These are phyloP conservation scores for Colletotrichum musae DNA, from an alignment of 2,329 filamentous ascomycete genomes.

Conservation along the genomic window DNA sequence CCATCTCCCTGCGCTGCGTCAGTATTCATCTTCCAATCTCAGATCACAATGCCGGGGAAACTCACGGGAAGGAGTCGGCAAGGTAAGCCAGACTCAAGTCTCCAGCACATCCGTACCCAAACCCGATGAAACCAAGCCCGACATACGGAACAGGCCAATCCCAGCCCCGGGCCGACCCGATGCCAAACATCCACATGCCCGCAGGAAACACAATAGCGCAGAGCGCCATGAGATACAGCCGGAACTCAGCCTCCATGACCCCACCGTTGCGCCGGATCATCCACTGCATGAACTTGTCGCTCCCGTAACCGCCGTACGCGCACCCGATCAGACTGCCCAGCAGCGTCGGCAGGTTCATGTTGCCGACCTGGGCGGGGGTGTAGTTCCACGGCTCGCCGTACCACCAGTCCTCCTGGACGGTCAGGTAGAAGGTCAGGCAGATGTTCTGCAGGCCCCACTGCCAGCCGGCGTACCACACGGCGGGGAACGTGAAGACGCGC, in stretches of 20 bases:
- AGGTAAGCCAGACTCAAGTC: slow-evolving; percentile 69
- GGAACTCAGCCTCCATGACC: slow-evolving; percentile 69
- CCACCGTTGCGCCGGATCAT: slow-evolving; percentile 67
- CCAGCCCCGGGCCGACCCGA: slow-evolving; percentile 66
- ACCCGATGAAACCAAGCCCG: slow-evolving; percentile 70
- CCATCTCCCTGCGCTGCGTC: slow-evolving; percentile 57
- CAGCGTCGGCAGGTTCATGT: slow-evolving; percentile 71
- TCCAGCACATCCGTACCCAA: slow-evolving; percentile 71
- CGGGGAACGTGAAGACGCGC: slow-evolving; percentile 70
- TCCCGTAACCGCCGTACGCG: slow-evolving; percentile 70
- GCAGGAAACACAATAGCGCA: slow-evolving; percentile 65
- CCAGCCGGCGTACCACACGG: slow-evolving; percentile 69
- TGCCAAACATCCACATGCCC: slow-evolving; percentile 68
- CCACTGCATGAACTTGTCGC: slow-evolving; percentile 69
- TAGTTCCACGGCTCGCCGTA: slow-evolving; percentile 69
- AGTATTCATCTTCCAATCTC: background rate
- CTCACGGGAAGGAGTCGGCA: slow-evolving; percentile 65
- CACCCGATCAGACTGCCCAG: slow-evolving; percentile 70
- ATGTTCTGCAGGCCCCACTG: slow-evolving; percentile 74
- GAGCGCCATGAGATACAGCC: slow-evolving; percentile 65
- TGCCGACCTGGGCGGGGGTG: slow-evolving; percentile 64
- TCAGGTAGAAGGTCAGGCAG: slow-evolving; percentile 73
- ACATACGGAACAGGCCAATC: slow-evolving; percentile 68
- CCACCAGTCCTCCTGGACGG: slow-evolving; percentile 70
- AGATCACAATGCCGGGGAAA: background rate